Evolutionary conservation across 768 basidiomycete species (phyloP).

Genomic region (Dendrothele bispora): DNA sequence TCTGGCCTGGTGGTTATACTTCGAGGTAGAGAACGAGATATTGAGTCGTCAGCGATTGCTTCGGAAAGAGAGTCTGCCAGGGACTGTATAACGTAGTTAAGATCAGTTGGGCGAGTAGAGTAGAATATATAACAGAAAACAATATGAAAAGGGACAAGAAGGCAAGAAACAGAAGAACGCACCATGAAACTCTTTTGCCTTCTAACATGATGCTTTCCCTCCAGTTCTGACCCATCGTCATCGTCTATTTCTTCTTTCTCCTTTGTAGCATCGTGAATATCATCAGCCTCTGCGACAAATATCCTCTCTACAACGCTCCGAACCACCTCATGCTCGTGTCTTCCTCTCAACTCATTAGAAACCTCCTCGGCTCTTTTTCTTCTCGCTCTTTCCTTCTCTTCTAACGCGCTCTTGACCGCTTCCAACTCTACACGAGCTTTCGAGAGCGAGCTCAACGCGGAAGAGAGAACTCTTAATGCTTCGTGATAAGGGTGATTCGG

Average conservation of each 20-base stretch:
- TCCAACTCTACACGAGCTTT: constrained; percentile 64
- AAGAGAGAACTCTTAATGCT: constrained; percentile 67
- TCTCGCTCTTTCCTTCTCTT: constrained; percentile 60
- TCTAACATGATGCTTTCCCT: constrained; percentile 32
- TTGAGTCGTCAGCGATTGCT: constrained; percentile 52
- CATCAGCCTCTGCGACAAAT: constrained; percentile 54
- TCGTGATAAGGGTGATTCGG: constrained; percentile 62
- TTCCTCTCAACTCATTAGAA: no score
- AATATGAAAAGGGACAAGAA: constrained; percentile 5
- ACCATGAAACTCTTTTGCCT: constrained; percentile 63
- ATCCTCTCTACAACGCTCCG: constrained; percentile 65
- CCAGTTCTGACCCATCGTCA: background rate
- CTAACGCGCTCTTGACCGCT: constrained; percentile 46
- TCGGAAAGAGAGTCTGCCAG: constrained; percentile 54
- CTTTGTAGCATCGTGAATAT: no score
- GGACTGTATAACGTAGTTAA: constrained; percentile 38
- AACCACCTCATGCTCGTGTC: constrained; percentile 70
- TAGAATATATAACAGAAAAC: background rate
- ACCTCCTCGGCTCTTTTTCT: constrained; percentile 53
- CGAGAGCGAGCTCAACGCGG: constrained; percentile 59
- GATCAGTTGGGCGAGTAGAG: no score
- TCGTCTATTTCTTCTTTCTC: no score
- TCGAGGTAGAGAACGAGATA: constrained; percentile 34
- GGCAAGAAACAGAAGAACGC: constrained; percentile 22
- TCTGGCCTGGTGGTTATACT: constrained; percentile 25